phyloP scores from a whole-genome alignment of 768 basidiomycete species.

The Strobilomyces confusus region DNA sequence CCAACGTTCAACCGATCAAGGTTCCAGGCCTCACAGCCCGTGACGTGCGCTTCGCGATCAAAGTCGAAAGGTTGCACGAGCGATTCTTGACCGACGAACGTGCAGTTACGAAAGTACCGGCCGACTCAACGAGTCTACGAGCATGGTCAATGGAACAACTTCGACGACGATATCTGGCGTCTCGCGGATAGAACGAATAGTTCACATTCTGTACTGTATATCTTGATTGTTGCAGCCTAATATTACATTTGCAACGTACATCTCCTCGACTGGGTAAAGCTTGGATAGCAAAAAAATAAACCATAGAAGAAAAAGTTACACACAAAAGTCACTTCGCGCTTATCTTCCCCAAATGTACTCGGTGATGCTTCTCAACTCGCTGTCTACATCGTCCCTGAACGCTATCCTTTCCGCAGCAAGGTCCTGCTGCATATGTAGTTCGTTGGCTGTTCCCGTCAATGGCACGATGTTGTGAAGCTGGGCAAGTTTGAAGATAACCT shows the following conservation, averaged over 20 bases:
- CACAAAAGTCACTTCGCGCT: background rate
- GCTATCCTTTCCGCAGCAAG: slow-evolving; percentile 41
- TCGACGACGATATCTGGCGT: slow-evolving; percentile 17
- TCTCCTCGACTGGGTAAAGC: background rate
- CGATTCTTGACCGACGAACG: slow-evolving; percentile 20
- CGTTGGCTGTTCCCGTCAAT: slow-evolving; percentile 68
- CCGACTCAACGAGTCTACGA: slow-evolving; percentile 6
- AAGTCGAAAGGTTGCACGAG: slow-evolving; percentile 36
- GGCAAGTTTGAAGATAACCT: slow-evolving; percentile 65
- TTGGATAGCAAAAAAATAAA: background rate
- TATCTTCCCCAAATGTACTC: slow-evolving; percentile 30
- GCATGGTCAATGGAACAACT: slow-evolving; percentile 26
- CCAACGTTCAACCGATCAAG: slow-evolving; percentile 11
- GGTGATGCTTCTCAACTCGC: slow-evolving; percentile 22
- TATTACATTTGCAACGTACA: slow-evolving; percentile 9
- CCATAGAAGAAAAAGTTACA: background rate
- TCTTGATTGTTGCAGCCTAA: slow-evolving; percentile 1
- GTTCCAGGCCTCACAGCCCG: slow-evolving; percentile 46
- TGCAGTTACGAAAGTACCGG: slow-evolving; percentile 22
- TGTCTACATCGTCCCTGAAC: slow-evolving; percentile 29
- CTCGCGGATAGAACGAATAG: background rate
- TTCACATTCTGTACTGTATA: background rate
- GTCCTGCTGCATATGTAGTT: slow-evolving; percentile 66
- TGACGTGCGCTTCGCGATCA: slow-evolving; percentile 47
- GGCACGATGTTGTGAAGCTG: slow-evolving; percentile 66